Evolutionary conservation across 1,139 yeast species (phyloP), one percentile per base, ranked within the genome.

Genomic region (Chernovozyma sophiae-reginae): DNA sequence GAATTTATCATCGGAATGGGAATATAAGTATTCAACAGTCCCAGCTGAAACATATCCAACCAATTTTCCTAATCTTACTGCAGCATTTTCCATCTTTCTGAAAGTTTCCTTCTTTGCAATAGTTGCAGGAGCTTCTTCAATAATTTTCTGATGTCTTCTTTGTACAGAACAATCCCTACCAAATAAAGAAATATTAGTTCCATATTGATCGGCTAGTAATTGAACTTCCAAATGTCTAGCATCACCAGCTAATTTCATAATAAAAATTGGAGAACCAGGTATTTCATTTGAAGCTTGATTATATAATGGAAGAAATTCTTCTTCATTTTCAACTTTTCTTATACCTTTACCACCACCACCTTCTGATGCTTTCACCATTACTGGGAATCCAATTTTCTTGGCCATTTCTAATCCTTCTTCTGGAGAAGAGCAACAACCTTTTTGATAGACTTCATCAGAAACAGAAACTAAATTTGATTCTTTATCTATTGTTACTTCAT

Each of bases 341-440:
- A 89, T 89, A 76, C 97, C 97, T 68, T 89, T 89, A 74, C 97
- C 97, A 72, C 97, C 97, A 67, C 97, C 97, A 73, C 97, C 97
- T 80, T 89, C 97, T 43, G 96, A 86, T 30, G 97, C 97, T 62
- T 89, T 89, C 53, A 89, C 79, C 97, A 89, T 89, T 36, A 89
- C 94, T 31, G 97, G 97, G 72, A 89, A 89, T 2, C 98, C 97
- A 52, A 92, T 90, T 55, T 75, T 62, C 52, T 71, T 77, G 41
- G 97, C 97, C 60, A 84, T 86, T 35, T 52, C 74, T 41, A 90
- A 73, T 44, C 97, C 98, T 54, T 90, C 96, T 56, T 83, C 94
- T 34, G 97, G 90, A 33, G 81, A 71, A 11, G 71, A 65, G 57
- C 90, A 86, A 65, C 97, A 90, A 50, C 98, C 97, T 63, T 85